phyloP scores from a whole-genome alignment of 2,329 filamentous ascomycete species.

The Aureobasidium lini region DNA sequence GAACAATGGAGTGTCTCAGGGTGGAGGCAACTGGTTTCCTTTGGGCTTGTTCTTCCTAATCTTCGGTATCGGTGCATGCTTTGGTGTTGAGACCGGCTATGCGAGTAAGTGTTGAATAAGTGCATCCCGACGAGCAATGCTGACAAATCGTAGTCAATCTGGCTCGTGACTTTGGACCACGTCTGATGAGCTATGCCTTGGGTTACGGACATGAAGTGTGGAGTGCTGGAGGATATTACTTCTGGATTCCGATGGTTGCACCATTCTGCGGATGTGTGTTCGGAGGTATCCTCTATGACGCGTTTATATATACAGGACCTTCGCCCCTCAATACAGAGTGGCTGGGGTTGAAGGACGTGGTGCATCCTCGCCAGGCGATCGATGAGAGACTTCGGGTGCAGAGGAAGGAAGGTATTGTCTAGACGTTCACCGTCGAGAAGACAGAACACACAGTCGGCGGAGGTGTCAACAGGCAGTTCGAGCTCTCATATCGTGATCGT shows the following conservation, averaged over 20 bases:
- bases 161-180: slow-evolving; percentile 63
- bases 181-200: slow-evolving; percentile 58
- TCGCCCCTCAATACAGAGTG: slow-evolving; percentile 57
- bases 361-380: slow-evolving; percentile 19
- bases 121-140: slow-evolving; percentile 19
- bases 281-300: slow-evolving; percentile 59
- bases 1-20: slow-evolving; percentile 28
- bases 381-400: slow-evolving; percentile 19
- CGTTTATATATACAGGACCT: slow-evolving; percentile 56
- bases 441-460: not conserved
- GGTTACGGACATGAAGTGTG: slow-evolving; percentile 56
- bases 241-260: slow-evolving; percentile 50
- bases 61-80: slow-evolving; percentile 60
- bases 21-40: slow-evolving; percentile 42
- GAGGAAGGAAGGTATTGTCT: slow-evolving; percentile 24
- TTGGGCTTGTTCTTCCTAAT: slow-evolving; percentile 58
- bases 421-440: not conserved
- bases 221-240: slow-evolving; percentile 55
- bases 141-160: slow-evolving; percentile 44
- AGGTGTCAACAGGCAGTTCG: not conserved
- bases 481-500: too few relatives aligned
- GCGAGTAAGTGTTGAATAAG: slow-evolving; percentile 30
- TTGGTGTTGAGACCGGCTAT: slow-evolving; percentile 64
- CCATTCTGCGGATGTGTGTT: slow-evolving; percentile 56
- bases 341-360: slow-evolving; percentile 23